Evolutionary conservation across 352 stramenopile genomes (phyloP).

Genomic region (Globisporangium echinulatum): DNA sequence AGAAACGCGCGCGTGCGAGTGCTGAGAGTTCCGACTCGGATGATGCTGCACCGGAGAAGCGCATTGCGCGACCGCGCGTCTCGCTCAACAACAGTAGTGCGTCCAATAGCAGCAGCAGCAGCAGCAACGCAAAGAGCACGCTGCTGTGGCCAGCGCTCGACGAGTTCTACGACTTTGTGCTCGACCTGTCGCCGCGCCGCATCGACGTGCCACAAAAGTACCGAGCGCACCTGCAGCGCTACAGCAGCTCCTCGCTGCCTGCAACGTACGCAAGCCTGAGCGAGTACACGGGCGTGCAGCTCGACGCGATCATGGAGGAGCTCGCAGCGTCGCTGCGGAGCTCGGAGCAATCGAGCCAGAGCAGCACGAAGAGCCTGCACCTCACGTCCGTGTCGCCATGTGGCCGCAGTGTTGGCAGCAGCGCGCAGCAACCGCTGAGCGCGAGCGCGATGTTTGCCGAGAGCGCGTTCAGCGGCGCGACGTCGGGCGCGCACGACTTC

Average conservation of each 20-base stretch:
- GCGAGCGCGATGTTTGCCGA: conserved; percentile 62
- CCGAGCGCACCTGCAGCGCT: conserved; percentile 24
- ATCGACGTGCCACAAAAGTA: conserved; percentile 25
- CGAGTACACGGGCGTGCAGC: conserved; percentile 52
- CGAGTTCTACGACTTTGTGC: conserved; percentile 69
- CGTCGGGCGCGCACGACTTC: conserved; percentile 36
- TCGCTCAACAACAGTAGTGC: background rate
- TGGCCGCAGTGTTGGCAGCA: conserved; percentile 2
- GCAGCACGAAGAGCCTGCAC: conserved; percentile 19
- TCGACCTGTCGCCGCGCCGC: conserved; percentile 49
- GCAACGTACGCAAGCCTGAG: conserved; percentile 35
- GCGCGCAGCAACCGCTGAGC: conserved; percentile 18
- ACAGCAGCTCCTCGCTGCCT: conserved; percentile 22
- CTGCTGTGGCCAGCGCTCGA: conserved; percentile 68
- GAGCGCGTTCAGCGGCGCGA: conserved; percentile 53
- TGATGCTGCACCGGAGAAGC: conserved; percentile 3
- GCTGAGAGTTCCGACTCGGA: background rate
- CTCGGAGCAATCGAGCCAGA: conserved; percentile 29
- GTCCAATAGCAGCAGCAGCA: background rate
- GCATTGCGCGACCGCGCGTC: background rate
- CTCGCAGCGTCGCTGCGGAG: conserved; percentile 50
- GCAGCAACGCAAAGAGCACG: conserved; percentile 28
- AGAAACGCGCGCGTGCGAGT: conserved; percentile 7
- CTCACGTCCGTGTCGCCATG: conserved; percentile 66
- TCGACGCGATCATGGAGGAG: conserved; percentile 68